Base-by-base conservation (phyloP, 352 stramenopile genomes). In the Phytopythium boreale region DNA sequence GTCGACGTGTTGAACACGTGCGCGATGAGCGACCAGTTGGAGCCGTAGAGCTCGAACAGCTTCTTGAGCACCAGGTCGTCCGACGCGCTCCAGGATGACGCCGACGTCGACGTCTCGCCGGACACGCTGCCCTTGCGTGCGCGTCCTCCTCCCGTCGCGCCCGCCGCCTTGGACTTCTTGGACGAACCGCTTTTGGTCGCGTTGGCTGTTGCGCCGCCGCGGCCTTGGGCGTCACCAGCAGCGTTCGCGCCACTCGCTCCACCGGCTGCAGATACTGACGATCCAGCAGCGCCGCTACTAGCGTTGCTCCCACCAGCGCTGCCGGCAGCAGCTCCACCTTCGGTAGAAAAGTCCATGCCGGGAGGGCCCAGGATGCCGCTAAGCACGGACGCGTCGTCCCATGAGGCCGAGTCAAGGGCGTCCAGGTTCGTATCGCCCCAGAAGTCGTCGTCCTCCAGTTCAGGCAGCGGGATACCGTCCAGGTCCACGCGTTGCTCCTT, bases 401-500 rank as follows among this genome's bases (percentile, higher is more conserved):
- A 96, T 14, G 87, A 84, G 11, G 81, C 84, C 8, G 87, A 88
- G 72, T 96, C 87, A 27, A 96, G 64, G 7, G 82, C 85, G 65
- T 94, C 87, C 53, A 96, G 67, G 65, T 96, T 94, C 11, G 87
- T 94, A 50, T 94, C 84, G 15, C 87, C 87, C 87, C 87, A 96
- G 52, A 96, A 96, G 29, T 80, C 79, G 60, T 94, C 85, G 56
- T 96, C 87, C 56, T 96, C 85, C 47, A 84, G 84, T 29, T 93
- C 84, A 0, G 82, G 77, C 1, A 95, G 63, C 9, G 86, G 86
- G 47, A 93, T 90, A 2, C 84, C 86, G 55, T 92, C 84, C 17
- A 92, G 74, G 66, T 95, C 84, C 10, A 92, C 72, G 26, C 84
- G 80, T 46, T 89, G 82, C 55, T 92, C 82, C 57, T 95, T 90